phyloP scores from a whole-genome alignment of 257 asterid genomes.

The Handroanthus guayacan region DNA sequence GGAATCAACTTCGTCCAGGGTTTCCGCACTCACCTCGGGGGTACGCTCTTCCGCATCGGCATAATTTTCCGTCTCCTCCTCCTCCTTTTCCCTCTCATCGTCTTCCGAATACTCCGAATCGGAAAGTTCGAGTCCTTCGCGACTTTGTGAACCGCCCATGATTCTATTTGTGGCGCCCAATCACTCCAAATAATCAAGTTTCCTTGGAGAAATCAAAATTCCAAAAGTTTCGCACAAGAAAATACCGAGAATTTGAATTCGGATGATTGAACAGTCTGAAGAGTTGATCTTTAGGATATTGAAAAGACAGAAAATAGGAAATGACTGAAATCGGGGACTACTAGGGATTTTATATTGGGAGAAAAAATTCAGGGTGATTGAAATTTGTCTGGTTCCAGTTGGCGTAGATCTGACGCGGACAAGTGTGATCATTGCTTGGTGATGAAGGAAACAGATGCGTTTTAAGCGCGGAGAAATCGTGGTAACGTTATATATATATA shows the following conservation, averaged over 20 bases:
- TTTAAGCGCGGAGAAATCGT: constrained; percentile 20
- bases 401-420: constrained; percentile 51
- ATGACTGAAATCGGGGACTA: neutral
- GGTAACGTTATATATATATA: neutral
- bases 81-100: constrained; percentile 59
- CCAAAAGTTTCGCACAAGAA: neutral
- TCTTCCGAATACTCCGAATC: constrained; percentile 80
- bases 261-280: constrained; percentile 6
- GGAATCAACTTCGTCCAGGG: constrained; percentile 77
- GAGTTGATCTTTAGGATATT: constrained; percentile 43
- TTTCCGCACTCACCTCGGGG: constrained; percentile 44
- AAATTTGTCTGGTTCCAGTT: constrained; percentile 7
- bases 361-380: neutral
- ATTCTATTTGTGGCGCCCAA: neutral
- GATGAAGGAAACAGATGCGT: constrained; percentile 37
- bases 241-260: constrained; percentile 9
- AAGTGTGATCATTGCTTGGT: constrained; percentile 43
- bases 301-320: constrained; percentile 34
- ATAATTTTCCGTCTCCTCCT: constrained; percentile 51
- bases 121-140: constrained; percentile 94
- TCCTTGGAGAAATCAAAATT: neutral
- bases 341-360: neutral
- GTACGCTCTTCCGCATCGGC: constrained; percentile 56
- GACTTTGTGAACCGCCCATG: constrained; percentile 97
- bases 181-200: constrained; percentile 2